Conservation (phyloP, 75 land plant genomes). For the Cupressus sempervirens region DNA sequence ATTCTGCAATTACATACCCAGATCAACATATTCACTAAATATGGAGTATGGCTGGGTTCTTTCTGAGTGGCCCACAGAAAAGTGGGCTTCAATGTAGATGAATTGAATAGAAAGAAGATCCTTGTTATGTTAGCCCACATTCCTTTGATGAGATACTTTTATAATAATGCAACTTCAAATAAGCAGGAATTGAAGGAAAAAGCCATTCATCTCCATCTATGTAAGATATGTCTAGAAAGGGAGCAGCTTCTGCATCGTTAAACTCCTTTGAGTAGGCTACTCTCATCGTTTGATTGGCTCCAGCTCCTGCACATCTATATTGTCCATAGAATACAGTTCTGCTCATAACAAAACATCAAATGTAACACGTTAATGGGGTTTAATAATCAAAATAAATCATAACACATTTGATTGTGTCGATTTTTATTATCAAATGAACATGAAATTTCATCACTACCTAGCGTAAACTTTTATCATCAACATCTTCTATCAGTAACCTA, state of each 20-base stretch:
- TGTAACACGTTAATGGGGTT: not conserved
- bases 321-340: conserved; percentile 43
- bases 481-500: too few relatives aligned
- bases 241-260: conserved; percentile 21
- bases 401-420: too few relatives aligned
- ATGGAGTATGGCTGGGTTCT: not conserved
- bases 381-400: too few relatives aligned
- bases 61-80: not conserved
- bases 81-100: not conserved
- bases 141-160: not conserved
- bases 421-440: too few relatives aligned
- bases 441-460: too few relatives aligned
- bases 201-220: conserved; percentile 35
- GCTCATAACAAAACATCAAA: not conserved
- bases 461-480: too few relatives aligned
- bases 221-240: conserved; percentile 16
- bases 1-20: not conserved
- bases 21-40: not conserved
- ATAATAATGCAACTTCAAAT: not conserved
- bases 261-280: conserved; percentile 31
- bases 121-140: not conserved
- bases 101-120: not conserved
- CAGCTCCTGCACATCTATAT: conserved; percentile 34
- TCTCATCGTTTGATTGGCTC: conserved; percentile 18
- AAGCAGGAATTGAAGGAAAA: not conserved